A percentile compares a stretch with the other conserved stretches of the same genome.
phyloP scores from a whole-genome alignment of 768 basidiomycete species.

The Amanita brunnescens region DNA sequence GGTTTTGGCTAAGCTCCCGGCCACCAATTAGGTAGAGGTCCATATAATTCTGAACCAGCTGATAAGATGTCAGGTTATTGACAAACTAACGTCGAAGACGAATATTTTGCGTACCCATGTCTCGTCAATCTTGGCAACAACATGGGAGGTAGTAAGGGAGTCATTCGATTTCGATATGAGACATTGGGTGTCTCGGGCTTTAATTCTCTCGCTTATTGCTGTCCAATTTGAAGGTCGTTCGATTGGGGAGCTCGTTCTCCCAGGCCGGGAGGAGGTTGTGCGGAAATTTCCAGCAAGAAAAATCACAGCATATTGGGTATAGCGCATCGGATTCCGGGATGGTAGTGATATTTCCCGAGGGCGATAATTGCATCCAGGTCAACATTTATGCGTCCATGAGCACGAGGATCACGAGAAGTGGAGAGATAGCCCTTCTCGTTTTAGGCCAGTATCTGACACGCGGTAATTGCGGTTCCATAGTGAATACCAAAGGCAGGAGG shows the following conservation, averaged over 20 bases:
- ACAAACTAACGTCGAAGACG: neutral
- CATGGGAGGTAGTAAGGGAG: conserved; percentile 5
- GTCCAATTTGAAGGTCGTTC: neutral
- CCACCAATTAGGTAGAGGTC: conserved; percentile 1
- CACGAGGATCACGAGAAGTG: neutral
- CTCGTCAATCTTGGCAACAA: conserved; percentile 3
- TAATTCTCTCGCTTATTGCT: neutral
- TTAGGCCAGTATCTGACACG: neutral
- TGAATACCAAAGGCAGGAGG: neutral
- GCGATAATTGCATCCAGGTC: neutral
- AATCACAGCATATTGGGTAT: neutral
- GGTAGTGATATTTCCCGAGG: neutral
- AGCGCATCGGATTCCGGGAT: neutral
- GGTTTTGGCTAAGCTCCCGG: too few relatives aligned
- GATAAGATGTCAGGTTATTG: neutral
- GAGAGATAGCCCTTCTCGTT: neutral
- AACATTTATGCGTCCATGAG: neutral
- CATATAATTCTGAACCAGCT: conserved; percentile 11
- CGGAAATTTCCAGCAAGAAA: neutral
- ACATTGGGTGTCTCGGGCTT: neutral
- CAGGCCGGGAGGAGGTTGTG: neutral
- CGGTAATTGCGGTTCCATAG: neutral
- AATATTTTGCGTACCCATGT: neutral
- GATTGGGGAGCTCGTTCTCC: neutral
- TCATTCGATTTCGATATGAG: neutral